Percentiles rank a stretch among this genome's conserved stretches.
phyloP scores from a whole-genome alignment of 108 stramenopile species.

The Discostella pseudostelligera region DNA sequence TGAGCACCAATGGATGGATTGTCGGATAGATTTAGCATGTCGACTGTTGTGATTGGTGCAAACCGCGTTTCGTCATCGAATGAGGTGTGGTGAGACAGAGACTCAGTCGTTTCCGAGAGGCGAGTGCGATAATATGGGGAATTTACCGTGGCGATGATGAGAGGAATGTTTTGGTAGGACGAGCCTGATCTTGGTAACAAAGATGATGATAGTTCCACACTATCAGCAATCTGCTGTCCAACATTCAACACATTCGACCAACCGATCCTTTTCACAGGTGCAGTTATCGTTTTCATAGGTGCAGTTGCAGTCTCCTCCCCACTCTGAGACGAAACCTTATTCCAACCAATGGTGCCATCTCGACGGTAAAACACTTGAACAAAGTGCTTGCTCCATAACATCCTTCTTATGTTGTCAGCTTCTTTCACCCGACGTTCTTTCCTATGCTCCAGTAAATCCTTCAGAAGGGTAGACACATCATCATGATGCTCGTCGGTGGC shows the following conservation, averaged over 20 bases:
- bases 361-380: conserved; percentile 25
- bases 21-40: conserved; percentile 23
- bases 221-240: too few species aligned
- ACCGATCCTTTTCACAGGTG: not conserved
- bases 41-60: conserved; percentile 16
- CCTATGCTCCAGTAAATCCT: not conserved
- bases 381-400: conserved; percentile 13
- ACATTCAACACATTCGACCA: not conserved
- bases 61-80: conserved; percentile 11
- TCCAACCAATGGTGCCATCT: conserved; percentile 32
- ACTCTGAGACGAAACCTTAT: not conserved
- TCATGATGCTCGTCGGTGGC: not conserved
- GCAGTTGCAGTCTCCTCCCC: not conserved
- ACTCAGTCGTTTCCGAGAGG: conserved; percentile 20
- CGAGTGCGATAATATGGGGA: conserved; percentile 24
- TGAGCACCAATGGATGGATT: conserved; percentile 23
- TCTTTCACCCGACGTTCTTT: conserved; percentile 2
- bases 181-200: not conserved
- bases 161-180: conserved; percentile 4
- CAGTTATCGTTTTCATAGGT: too few species aligned
- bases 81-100: conserved; percentile 4
- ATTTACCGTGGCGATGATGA: conserved; percentile 29
- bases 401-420: conserved; percentile 28
- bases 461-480: not conserved
- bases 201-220: not conserved